Evolutionary conservation across 2,329 filamentous ascomycete genomes (phyloP).

Genomic region (Phoma sp.): DNA sequence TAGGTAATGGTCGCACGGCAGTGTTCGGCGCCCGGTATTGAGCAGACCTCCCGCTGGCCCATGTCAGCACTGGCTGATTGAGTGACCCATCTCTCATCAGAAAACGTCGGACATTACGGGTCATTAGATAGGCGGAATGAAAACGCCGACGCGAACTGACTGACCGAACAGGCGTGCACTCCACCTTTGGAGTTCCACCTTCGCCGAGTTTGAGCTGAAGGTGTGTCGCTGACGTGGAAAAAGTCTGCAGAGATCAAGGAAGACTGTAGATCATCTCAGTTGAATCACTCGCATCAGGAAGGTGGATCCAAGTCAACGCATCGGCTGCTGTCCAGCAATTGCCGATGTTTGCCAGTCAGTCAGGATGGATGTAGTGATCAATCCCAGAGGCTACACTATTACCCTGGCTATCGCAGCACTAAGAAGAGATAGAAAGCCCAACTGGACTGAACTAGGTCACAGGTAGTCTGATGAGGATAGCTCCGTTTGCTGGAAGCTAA

Average conservation of each 20-base stretch:
- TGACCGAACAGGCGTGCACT: background rate
- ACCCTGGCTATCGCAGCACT: background rate
- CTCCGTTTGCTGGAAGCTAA: background rate
- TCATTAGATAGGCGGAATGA: background rate
- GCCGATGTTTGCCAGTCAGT: background rate
- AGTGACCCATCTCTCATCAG: background rate
- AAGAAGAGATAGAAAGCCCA: background rate
- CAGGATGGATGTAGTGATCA: background rate
- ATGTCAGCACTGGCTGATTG: background rate
- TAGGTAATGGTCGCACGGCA: constrained; percentile 5
- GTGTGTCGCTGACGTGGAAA: background rate
- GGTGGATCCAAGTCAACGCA: constrained; percentile 1
- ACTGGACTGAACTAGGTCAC: background rate
- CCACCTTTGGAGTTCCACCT: background rate
- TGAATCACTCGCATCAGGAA: constrained; percentile 5
- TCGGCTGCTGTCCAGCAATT: constrained; percentile 7
- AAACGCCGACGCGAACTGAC: background rate
- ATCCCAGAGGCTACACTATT: background rate
- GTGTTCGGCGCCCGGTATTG: constrained; percentile 6
- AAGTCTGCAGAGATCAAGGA: background rate
- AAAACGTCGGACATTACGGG: background rate
- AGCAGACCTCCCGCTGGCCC: background rate
- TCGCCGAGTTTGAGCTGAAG: background rate
- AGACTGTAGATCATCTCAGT: constrained; percentile 1
- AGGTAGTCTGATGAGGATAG: background rate